Evolutionary conservation across 345 rosid species (phyloP).

Genomic region (Mallotus nudiflorus): DNA sequence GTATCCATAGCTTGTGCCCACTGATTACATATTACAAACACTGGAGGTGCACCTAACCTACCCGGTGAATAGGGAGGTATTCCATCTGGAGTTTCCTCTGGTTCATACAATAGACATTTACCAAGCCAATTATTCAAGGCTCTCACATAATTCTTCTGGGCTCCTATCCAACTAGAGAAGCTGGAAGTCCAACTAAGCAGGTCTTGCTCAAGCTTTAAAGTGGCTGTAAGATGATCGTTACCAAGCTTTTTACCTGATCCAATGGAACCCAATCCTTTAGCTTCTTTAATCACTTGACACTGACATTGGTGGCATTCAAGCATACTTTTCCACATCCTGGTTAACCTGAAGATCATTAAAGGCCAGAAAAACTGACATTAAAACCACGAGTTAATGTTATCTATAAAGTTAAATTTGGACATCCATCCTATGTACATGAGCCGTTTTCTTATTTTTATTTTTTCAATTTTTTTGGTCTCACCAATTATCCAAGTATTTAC

Average conservation of each 20-base stretch:
- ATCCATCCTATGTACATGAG: constrained; percentile 10
- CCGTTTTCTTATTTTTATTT: background rate
- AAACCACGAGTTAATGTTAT: constrained; percentile 4
- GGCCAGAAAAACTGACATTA: constrained; percentile 15
- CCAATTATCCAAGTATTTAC: too few relatives aligned
- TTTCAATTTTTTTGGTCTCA: too few relatives aligned
- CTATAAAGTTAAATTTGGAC: background rate
- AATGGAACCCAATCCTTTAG: constrained; percentile 55
- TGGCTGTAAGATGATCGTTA: constrained; percentile 65
- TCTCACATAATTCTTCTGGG: constrained; percentile 73
- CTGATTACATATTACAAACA: constrained; percentile 92
- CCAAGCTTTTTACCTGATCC: constrained; percentile 63
- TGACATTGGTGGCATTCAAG: constrained; percentile 86
- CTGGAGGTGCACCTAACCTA: constrained; percentile 86
- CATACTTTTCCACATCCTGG: constrained; percentile 93
- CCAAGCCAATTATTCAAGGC: constrained; percentile 86
- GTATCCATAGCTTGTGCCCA: constrained; percentile 85
- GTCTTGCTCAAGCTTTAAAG: constrained; percentile 70
- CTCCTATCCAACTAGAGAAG: constrained; percentile 75
- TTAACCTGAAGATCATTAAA: constrained; percentile 53
- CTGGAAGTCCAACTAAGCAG: constrained; percentile 69
- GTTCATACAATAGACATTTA: constrained; percentile 80
- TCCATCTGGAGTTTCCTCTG: constrained; percentile 90
- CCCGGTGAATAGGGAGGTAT: constrained; percentile 90
- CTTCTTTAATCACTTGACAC: constrained; percentile 71